Evolutionary conservation across 2,329 filamentous ascomycete species (phyloP).

Genomic region (Pyrenophora tritici-repentis): DNA sequence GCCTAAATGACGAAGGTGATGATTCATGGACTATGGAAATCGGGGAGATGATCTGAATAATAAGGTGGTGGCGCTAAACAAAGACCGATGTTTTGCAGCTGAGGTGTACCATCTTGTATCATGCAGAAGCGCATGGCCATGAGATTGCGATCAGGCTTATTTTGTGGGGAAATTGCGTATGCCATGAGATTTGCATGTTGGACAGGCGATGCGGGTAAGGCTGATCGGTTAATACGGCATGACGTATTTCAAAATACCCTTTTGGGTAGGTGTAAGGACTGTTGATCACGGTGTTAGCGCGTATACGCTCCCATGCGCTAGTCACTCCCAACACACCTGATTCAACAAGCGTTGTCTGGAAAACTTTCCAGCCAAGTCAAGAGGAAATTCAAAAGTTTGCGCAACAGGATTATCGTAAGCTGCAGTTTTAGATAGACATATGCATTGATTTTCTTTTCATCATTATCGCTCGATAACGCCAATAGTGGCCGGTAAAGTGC

Average conservation of each 20-base stretch:
- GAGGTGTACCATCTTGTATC: not conserved
- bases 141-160: not conserved
- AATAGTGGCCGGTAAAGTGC: too few relatives aligned
- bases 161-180: slow-evolving; percentile 10
- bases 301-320: not conserved
- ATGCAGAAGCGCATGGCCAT: not conserved
- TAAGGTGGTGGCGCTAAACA: not conserved
- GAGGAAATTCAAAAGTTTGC: not conserved
- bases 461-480: too few relatives aligned
- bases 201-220: slow-evolving; percentile 3
- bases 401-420: too few relatives aligned
- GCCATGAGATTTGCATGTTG: slow-evolving; percentile 3
- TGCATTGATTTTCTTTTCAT: too few relatives aligned
- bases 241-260: slow-evolving; percentile 2
- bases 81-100: not conserved
- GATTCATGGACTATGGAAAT: slow-evolving; percentile 5
- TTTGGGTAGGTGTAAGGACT: not conserved
- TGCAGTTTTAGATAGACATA: too few relatives aligned
- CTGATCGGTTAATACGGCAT: slow-evolving; percentile 3
- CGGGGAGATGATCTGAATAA: not conserved
- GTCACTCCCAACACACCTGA: too few relatives aligned
- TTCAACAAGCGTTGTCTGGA: too few relatives aligned
- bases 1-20: slow-evolving; percentile 7
- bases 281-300: slow-evolving; percentile 1
- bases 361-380: not conserved